These are phyloP conservation scores for Cladophialophora psammophila DNA, from an alignment of 2,329 filamentous ascomycete species.

Conservation along the genomic window DNA sequence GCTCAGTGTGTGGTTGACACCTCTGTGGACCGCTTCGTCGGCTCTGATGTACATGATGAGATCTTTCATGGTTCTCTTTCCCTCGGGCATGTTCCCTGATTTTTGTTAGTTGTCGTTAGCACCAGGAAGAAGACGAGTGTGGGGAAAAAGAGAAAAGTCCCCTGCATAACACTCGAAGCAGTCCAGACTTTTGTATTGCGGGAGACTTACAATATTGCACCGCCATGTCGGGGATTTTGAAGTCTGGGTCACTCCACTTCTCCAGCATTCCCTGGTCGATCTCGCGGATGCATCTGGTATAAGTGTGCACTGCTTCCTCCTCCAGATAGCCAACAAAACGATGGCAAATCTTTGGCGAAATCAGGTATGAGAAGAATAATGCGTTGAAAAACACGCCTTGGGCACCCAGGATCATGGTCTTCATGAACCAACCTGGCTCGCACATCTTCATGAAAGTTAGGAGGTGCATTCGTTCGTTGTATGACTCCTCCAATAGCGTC, in stretches of 20 bases:
- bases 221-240: conserved; percentile 85
- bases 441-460: conserved; percentile 92
- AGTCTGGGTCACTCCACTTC: conserved; percentile 70
- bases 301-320: conserved; percentile 95
- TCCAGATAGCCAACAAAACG: conserved; percentile 97
- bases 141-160: background rate
- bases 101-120: background rate
- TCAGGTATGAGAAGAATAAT: conserved; percentile 85
- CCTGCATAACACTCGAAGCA: background rate
- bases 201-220: conserved; percentile 73
- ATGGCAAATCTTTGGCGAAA: conserved; percentile 87
- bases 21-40: conserved; percentile 86
- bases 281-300: conserved; percentile 86
- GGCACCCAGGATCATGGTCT: conserved; percentile 85
- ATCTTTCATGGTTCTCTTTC: conserved; percentile 80
- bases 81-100: conserved; percentile 79
- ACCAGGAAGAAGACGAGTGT: no score
- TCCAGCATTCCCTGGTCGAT: conserved; percentile 84
- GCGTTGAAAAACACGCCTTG: conserved; percentile 97
- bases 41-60: conserved; percentile 86
- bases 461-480: conserved; percentile 93
- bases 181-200: no score
- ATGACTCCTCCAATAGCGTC: conserved; percentile 85
- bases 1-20: conserved; percentile 93
- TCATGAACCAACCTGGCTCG: conserved; percentile 87